phyloP scores from a whole-genome alignment of 2,329 filamentous ascomycete species.

The Ophiobolus disseminans region DNA sequence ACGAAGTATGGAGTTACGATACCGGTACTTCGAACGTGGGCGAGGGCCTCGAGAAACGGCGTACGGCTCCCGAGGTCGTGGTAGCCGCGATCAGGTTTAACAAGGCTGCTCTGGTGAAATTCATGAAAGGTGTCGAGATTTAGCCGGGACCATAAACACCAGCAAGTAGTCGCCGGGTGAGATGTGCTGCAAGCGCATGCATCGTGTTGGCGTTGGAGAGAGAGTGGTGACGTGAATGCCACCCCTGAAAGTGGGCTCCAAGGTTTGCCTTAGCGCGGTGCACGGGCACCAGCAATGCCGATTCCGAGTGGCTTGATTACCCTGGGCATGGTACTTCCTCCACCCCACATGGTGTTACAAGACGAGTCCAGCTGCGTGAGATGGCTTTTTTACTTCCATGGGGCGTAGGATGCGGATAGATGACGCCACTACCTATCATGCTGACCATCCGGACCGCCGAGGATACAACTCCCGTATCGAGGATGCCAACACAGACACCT shows the following conservation, averaged over 20 bases:
- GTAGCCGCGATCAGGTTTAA: background rate
- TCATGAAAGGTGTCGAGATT: background rate
- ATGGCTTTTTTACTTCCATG: conserved; percentile 6
- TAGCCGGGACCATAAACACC: conserved; percentile 1
- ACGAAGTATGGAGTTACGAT: background rate
- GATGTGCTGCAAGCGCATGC: conserved; percentile 8
- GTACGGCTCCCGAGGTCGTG: too few species aligned
- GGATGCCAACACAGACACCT: conserved; percentile 17
- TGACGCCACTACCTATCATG: conserved; percentile 9
- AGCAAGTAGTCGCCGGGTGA: conserved; percentile 8
- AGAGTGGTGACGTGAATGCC: conserved; percentile 18
- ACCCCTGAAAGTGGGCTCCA: conserved; percentile 18
- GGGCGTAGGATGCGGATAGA: conserved; percentile 21
- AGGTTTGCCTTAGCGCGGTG: conserved; percentile 14
- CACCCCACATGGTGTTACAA: conserved; percentile 12
- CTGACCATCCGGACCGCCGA: conserved; percentile 23
- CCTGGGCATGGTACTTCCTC: conserved; percentile 16
- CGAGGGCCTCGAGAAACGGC: background rate
- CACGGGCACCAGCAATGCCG: conserved; percentile 12
- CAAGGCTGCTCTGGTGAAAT: background rate
- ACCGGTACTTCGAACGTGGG: background rate
- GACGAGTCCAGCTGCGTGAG: too few species aligned
- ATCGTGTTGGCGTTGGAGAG: conserved; percentile 18
- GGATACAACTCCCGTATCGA: conserved; percentile 25
- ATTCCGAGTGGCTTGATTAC: conserved; percentile 22